phyloP scores from a whole-genome alignment of 75 land plant genomes.

The Picea glauca region DNA sequence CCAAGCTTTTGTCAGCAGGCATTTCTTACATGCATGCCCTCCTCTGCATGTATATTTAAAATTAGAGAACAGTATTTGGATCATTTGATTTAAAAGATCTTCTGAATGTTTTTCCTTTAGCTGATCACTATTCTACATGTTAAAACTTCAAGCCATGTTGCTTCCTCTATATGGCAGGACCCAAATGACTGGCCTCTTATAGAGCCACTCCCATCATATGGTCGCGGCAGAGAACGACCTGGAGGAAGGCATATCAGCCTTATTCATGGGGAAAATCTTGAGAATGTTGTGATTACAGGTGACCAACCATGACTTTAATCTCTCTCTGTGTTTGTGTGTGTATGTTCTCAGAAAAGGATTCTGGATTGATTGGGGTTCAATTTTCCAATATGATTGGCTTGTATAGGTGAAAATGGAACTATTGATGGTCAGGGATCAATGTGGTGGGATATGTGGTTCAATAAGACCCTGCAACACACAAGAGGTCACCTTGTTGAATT shows the following conservation, averaged over 20 bases:
- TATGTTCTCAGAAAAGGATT: not conserved
- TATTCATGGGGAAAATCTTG: slow-evolving; percentile 47
- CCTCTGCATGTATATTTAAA: not conserved
- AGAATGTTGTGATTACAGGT: slow-evolving; percentile 74
- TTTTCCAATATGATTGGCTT: not conserved
- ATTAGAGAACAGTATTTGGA: not conserved
- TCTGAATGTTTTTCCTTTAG: not conserved
- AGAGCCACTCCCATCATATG: slow-evolving; percentile 70
- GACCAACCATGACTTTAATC: not conserved
- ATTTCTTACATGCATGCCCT: not conserved
- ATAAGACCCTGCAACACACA: slow-evolving; percentile 76
- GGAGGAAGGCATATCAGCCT: slow-evolving; percentile 65
- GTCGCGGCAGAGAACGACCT: slow-evolving; percentile 49
- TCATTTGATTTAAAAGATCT: not conserved
- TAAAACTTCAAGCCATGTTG: not conserved
- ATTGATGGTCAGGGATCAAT: slow-evolving; percentile 92
- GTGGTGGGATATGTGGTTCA: slow-evolving; percentile 93
- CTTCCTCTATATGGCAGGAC: slow-evolving; percentile 22
- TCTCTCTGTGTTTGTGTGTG: not conserved
- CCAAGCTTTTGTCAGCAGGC: not conserved
- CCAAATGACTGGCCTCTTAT: slow-evolving; percentile 52
- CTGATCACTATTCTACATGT: not conserved
- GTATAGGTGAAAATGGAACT: slow-evolving; percentile 88
- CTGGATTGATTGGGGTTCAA: not conserved
- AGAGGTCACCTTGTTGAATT: slow-evolving; percentile 91